phyloP scores from a whole-genome alignment of 495 filamentous ascomycete genomes.

The Penicillium ochrochloron region DNA sequence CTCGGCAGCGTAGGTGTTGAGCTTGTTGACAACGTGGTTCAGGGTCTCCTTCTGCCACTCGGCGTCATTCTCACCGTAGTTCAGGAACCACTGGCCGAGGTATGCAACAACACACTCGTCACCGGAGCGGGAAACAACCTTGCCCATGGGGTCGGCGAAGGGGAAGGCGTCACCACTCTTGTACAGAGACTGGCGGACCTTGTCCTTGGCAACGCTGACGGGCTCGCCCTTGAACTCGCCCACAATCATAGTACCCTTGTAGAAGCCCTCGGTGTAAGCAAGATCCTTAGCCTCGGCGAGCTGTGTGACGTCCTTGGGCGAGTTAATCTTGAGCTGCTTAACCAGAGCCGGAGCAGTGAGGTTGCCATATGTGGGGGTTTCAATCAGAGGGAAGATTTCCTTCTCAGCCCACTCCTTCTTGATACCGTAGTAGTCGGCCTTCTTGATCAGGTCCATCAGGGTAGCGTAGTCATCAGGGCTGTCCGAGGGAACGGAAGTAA shows the following conservation, averaged over 20 bases:
- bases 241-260: slow-evolving; percentile 88
- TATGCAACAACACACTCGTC: slow-evolving; percentile 93
- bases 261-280: slow-evolving; percentile 97
- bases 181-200: slow-evolving; percentile 79
- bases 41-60: slow-evolving; percentile 77
- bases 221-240: slow-evolving; percentile 88
- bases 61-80: slow-evolving; percentile 86
- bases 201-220: slow-evolving; percentile 83
- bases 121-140: slow-evolving; percentile 81
- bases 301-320: slow-evolving; percentile 89
- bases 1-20: slow-evolving; percentile 80
- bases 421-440: slow-evolving; percentile 96
- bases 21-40: slow-evolving; percentile 69
- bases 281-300: slow-evolving; percentile 93
- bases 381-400: slow-evolving; percentile 85
- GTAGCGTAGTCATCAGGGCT: slow-evolving; percentile 96
- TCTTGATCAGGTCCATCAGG: slow-evolving; percentile 85
- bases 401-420: slow-evolving; percentile 95
- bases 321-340: slow-evolving; percentile 93
- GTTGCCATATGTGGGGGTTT: slow-evolving; percentile 87
- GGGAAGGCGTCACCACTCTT: slow-evolving; percentile 81
- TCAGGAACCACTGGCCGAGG: slow-evolving; percentile 95
- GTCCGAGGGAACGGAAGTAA: slow-evolving; percentile 93
- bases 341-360: slow-evolving; percentile 81
- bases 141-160: slow-evolving; percentile 90